Evolutionary conservation across 2,329 filamentous ascomycete genomes (phyloP), one percentile per base, ranked within the genome.

Genomic region (Alternaria incomplexa): DNA sequence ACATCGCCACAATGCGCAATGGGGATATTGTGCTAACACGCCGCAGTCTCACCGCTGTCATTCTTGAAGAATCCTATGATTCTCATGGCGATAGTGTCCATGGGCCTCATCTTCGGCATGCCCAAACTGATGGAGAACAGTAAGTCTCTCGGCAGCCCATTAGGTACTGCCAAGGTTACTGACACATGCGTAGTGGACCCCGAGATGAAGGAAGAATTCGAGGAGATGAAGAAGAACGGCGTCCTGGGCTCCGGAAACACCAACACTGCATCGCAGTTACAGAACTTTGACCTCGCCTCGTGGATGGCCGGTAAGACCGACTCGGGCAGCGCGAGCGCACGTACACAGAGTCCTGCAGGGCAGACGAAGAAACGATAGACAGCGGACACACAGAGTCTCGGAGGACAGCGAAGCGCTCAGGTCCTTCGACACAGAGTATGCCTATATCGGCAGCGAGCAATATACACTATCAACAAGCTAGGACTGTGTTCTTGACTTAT

Each of bases 1-100:
- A 43, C 28, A 40, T 25, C 22, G 53, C 26, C 25, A 11, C 44
- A 9, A 55, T 9, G 11, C 30, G 46, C 11, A 36, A 26, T 12
- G 12, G 20, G 28, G 28, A 40, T 3, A 10, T 8, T 45, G 54
- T 48, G 58, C 70, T 79, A 61, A 79, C 65, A 62, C 15, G 20
- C 13, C 4, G 20, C 68, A 93, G 91, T 95, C 82, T 93, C 90
- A 17, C 85, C 94, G n/a, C 76, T 97, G 61, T 88, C 87, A 62
- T 89, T 97, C 59, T 85, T 97, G 73, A 96, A 96, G 84, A 97
- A 93, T 77, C 96, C 96, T 4, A 98, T 98, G 93, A 97, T 98
- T 67, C 86, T 99, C 64, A 91, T 99, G 84, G 93, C 91, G 5
- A 81, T 97, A 32, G 89, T 96, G 43, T 93, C 90, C 65, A 88